Percentiles rank a stretch among this genome's conserved stretches.
Conservation (phyloP, 176 grass and related monocot species). For the Phoenix dactylifera region DNA sequence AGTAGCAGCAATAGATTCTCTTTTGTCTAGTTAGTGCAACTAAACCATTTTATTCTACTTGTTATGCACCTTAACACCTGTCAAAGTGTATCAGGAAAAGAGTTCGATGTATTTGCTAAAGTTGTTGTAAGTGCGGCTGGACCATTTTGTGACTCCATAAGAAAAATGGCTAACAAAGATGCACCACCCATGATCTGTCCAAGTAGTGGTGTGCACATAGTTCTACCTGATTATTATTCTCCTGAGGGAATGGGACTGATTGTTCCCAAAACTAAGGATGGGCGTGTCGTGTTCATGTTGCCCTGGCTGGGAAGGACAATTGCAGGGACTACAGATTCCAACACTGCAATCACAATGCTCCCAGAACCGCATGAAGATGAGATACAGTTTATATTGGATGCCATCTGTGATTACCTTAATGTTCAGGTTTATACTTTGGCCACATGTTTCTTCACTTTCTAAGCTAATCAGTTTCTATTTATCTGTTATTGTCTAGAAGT, state of each 20-base stretch:
- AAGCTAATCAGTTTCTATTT: neutral
- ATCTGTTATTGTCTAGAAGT: no score
- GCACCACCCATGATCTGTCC: conserved; percentile 65
- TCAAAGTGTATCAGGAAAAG: conserved; percentile 40
- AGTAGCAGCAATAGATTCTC: no score
- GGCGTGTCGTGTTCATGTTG: conserved; percentile 89
- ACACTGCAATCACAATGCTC: conserved; percentile 70
- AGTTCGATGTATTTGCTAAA: conserved; percentile 78
- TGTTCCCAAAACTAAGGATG: conserved; percentile 99
- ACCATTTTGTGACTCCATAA: conserved; percentile 81
- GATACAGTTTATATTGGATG: conserved; percentile 95
- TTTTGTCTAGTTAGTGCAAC: no score
- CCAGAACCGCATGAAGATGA: conserved; percentile 99
- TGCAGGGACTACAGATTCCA: conserved; percentile 81
- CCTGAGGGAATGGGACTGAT: conserved; percentile 89
- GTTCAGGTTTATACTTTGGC: conserved; percentile 56
- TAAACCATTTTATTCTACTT: neutral
- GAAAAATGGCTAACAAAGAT: conserved; percentile 75
- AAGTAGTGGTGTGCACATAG: conserved; percentile 86
- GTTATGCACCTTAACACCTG: conserved; percentile 14
- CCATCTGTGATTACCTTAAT: conserved; percentile 88
- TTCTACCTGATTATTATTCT: conserved; percentile 95
- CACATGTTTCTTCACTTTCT: conserved; percentile 1
- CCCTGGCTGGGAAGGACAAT: conserved; percentile 91
- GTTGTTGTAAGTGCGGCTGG: conserved; percentile 77